Evolutionary conservation across 108 stramenopile genomes (phyloP).

Genomic region (Skeletonema costatum): DNA sequence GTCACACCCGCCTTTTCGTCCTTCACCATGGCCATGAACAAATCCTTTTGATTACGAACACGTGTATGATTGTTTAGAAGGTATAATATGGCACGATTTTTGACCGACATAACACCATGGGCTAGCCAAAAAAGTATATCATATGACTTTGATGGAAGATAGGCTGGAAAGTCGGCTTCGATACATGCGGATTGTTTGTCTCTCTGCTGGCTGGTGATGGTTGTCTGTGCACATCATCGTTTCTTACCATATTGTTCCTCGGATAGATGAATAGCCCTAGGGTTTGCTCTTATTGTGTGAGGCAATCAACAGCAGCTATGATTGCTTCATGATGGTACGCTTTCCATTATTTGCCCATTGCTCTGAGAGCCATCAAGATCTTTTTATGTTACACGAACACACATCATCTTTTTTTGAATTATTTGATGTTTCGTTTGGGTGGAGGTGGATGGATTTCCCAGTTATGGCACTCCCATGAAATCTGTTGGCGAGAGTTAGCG

Average conservation of each 20-base stretch:
- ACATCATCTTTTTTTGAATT: too few relatives aligned
- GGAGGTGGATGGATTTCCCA: too few relatives aligned
- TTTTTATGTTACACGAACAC: too few relatives aligned
- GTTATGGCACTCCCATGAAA: too few relatives aligned
- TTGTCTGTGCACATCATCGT: not conserved
- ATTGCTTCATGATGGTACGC: too few relatives aligned
- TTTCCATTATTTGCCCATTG: too few relatives aligned
- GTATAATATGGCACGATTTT: slow-evolving; percentile 12
- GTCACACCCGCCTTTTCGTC: slow-evolving; percentile 25
- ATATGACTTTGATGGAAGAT: not conserved
- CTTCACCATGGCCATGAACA: not conserved
- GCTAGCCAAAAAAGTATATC: not conserved
- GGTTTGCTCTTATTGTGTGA: too few relatives aligned
- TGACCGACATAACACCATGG: slow-evolving; percentile 7
- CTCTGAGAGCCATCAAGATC: too few relatives aligned
- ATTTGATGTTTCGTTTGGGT: too few relatives aligned
- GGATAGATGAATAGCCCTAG: not conserved
- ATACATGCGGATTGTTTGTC: not conserved
- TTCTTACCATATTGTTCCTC: not conserved
- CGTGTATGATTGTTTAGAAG: not conserved
- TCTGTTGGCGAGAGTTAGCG: too few relatives aligned
- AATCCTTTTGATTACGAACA: slow-evolving; percentile 7
- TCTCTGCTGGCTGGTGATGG: not conserved
- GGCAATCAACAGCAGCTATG: too few relatives aligned
- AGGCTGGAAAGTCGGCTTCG: not conserved